phyloP scores from a whole-genome alignment of 2,329 filamentous ascomycete species.

The Conoideocrella luteorostrata region DNA sequence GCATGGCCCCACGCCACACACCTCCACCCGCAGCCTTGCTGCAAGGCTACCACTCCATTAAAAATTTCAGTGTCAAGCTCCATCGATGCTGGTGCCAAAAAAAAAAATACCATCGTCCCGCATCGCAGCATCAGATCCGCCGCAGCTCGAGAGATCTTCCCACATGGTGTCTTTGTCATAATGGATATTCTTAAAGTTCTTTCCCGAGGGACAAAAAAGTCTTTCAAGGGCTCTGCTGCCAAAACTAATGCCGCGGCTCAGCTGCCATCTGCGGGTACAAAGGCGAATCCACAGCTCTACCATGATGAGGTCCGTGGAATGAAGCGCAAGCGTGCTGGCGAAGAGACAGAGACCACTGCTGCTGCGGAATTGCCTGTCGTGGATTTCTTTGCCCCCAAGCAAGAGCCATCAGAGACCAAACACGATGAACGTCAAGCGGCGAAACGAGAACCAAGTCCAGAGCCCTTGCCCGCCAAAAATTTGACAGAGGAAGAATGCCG shows the following conservation, averaged over 20 bases:
- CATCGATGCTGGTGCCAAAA: background rate
- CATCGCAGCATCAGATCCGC: background rate
- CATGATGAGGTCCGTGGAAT: slow-evolving; percentile 47
- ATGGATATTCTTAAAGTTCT: slow-evolving; percentile 73
- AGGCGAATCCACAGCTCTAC: slow-evolving; percentile 63
- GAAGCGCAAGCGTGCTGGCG: slow-evolving; percentile 48
- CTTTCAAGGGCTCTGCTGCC: slow-evolving; percentile 28
- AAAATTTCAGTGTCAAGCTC: slow-evolving; percentile 11
- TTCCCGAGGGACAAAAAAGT: slow-evolving; percentile 61
- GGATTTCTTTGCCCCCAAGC: slow-evolving; percentile 53
- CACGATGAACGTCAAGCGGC: slow-evolving; percentile 15
- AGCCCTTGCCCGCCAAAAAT: slow-evolving; percentile 20
- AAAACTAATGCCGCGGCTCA: slow-evolving; percentile 29
- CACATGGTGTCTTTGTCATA: background rate
- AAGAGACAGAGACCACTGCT: slow-evolving; percentile 26
- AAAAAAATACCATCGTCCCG: background rate
- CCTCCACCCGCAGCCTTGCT: slow-evolving; percentile 18
- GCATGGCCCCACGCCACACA: slow-evolving; percentile 8
- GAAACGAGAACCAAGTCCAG: slow-evolving; percentile 22
- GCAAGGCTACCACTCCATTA: slow-evolving; percentile 11
- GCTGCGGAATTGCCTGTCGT: slow-evolving; percentile 38
- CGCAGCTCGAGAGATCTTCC: background rate
- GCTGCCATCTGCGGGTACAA: slow-evolving; percentile 59
- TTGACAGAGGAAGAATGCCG: slow-evolving; percentile 66
- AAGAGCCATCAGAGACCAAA: slow-evolving; percentile 27